phyloP scores from a whole-genome alignment of 1,284 basidiomycete genomes.

The Irpex rosettiformis region DNA sequence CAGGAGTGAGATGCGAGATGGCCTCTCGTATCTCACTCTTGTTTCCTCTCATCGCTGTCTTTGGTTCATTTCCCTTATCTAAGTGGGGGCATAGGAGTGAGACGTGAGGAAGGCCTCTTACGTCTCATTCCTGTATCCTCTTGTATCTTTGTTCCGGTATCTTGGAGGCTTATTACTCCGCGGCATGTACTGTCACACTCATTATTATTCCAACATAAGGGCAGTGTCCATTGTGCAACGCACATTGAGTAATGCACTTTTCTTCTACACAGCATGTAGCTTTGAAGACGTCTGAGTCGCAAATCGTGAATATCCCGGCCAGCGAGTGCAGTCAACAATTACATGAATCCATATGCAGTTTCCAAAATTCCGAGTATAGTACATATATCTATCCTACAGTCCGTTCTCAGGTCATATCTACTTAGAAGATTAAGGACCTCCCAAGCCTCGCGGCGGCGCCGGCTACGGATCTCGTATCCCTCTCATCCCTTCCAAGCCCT shows the following conservation, averaged over 20 bases:
- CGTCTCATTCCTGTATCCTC: background rate
- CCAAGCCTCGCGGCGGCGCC: slow-evolving; percentile 21
- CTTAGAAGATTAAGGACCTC: slow-evolving; percentile 24
- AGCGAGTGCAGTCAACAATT: too few species aligned
- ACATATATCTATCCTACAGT: background rate
- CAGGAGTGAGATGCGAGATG: background rate
- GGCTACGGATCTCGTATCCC: slow-evolving; percentile 22
- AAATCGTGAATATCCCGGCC: too few species aligned
- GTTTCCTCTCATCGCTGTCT: background rate
- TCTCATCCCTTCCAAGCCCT: slow-evolving; percentile 10
- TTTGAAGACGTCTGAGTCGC: too few species aligned
- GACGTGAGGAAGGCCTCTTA: background rate
- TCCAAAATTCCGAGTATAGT: background rate
- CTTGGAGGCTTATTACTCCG: background rate
- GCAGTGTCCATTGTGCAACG: too few species aligned
- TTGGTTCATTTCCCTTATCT: background rate
- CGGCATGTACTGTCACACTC: background rate
- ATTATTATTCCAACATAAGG: too few species aligned
- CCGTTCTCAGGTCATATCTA: background rate
- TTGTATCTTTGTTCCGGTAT: background rate
- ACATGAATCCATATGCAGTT: too few species aligned
- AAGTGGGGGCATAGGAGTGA: background rate
- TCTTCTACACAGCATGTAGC: too few species aligned
- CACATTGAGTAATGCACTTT: too few species aligned
- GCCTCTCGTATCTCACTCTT: background rate